Evolutionary conservation across 441 rosid species (phyloP).

Genomic region (Pelargonium australe): DNA sequence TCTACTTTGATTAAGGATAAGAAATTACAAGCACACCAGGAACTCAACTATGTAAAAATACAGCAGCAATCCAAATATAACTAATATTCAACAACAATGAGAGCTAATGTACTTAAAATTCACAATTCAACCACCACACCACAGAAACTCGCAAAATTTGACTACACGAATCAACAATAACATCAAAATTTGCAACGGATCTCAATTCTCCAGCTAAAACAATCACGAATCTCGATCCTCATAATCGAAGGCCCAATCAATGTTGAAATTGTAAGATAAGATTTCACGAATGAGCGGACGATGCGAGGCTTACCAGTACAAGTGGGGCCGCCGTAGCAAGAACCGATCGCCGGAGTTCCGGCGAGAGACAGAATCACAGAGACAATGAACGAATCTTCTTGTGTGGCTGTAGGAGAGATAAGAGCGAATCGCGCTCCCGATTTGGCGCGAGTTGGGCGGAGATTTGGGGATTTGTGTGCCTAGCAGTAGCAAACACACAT

Average conservation of each 20-base stretch:
- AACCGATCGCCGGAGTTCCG: background rate
- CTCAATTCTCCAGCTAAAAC: background rate
- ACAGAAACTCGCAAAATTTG: background rate
- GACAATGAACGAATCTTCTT: too few relatives aligned
- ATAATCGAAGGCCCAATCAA: background rate
- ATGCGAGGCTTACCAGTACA: background rate
- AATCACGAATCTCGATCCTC: too few relatives aligned
- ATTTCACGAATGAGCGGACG: background rate
- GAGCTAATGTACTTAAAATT: background rate
- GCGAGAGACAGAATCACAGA: too few relatives aligned
- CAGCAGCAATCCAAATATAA: background rate
- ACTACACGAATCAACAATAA: background rate
- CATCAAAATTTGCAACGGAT: background rate
- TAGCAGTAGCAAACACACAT: too few relatives aligned
- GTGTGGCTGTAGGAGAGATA: too few relatives aligned
- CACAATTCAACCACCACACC: background rate
- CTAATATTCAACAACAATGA: background rate
- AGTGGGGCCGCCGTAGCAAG: background rate
- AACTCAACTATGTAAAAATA: too few relatives aligned
- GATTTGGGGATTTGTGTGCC: too few relatives aligned
- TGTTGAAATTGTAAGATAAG: background rate
- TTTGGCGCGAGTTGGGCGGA: too few relatives aligned
- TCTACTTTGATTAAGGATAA: too few relatives aligned
- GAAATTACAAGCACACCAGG: too few relatives aligned
- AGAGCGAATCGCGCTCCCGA: too few relatives aligned